Percentiles rank a stretch among this genome's conserved stretches.
Evolutionary conservation across 1,139 yeast genomes (phyloP).

Genomic region (Nakaseomyces bracarensis): DNA sequence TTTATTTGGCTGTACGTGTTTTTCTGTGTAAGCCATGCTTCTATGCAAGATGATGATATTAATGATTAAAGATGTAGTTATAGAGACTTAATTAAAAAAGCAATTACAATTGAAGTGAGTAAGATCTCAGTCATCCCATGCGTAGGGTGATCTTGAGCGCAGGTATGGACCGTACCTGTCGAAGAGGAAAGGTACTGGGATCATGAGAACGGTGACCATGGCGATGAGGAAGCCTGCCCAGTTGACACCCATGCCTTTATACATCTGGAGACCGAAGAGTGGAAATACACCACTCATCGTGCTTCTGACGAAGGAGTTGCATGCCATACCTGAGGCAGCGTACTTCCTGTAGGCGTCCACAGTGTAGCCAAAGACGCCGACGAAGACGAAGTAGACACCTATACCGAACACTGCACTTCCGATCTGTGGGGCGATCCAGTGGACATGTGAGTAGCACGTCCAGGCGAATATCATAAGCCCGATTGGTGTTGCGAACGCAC

Average conservation of each 20-base stretch:
- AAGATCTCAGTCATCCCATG: slow-evolving; percentile 32
- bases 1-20: background rate
- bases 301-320: slow-evolving; percentile 64
- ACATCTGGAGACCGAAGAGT: slow-evolving; percentile 56
- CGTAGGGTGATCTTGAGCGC: slow-evolving; percentile 54
- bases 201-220: slow-evolving; percentile 45
- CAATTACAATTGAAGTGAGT: too few relatives aligned
- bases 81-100: too few relatives aligned
- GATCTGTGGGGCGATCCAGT: slow-evolving; percentile 67
- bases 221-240: slow-evolving; percentile 61
- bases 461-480: slow-evolving; percentile 74
- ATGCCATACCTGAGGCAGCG: slow-evolving; percentile 78
- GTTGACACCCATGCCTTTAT: slow-evolving; percentile 43
- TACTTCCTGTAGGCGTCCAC: slow-evolving; percentile 54
- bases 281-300: slow-evolving; percentile 71
- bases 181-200: slow-evolving; percentile 73
- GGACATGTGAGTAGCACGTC: slow-evolving; percentile 51
- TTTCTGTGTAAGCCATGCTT: background rate
- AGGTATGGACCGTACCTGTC: slow-evolving; percentile 53
- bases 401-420: slow-evolving; percentile 57
- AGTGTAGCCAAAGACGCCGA: slow-evolving; percentile 51
- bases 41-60: too few relatives aligned
- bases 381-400: slow-evolving; percentile 48
- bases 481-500: slow-evolving; percentile 43
- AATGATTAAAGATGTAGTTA: too few relatives aligned